phyloP scores from a whole-genome alignment of 352 stramenopile genomes.

The Phytophthora crassamura region DNA sequence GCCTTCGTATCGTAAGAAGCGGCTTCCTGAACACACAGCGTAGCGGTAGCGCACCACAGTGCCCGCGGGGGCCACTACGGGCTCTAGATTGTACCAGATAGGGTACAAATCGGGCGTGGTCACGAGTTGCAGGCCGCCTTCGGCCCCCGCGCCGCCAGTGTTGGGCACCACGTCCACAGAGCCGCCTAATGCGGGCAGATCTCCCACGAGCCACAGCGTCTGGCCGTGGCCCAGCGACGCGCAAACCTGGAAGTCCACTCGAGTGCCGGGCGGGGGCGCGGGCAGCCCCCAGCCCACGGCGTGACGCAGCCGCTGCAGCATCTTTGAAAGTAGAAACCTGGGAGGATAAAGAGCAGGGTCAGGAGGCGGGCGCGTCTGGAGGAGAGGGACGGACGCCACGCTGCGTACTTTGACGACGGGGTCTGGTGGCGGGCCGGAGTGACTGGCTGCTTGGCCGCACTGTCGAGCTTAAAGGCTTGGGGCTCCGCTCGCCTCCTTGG shows the following conservation, averaged over 20 bases:
- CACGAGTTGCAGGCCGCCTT: conserved; percentile 76
- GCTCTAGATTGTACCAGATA: conserved; percentile 91
- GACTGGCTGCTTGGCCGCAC: no score
- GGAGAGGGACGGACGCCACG: background rate
- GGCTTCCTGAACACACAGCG: conserved; percentile 79
- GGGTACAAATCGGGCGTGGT: conserved; percentile 89
- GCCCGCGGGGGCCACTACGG: conserved; percentile 67
- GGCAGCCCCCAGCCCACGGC: conserved; percentile 77
- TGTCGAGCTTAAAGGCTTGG: no score
- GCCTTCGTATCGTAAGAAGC: conserved; percentile 80
- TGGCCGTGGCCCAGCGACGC: conserved; percentile 78
- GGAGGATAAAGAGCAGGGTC: background rate
- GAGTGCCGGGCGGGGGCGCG: conserved; percentile 61
- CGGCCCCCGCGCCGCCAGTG: conserved; percentile 39
- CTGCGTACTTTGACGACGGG: conserved; percentile 3
- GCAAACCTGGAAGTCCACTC: conserved; percentile 86
- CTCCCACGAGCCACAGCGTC: conserved; percentile 83
- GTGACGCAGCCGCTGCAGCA: conserved; percentile 86
- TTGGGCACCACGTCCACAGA: conserved; percentile 66
- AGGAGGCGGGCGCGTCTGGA: background rate
- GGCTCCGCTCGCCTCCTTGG: no score
- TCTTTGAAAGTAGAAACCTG: conserved; percentile 33
- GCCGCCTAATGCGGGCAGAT: conserved; percentile 71
- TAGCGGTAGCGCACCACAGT: conserved; percentile 86
- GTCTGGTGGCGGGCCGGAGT: background rate